phyloP scores from a whole-genome alignment of 306 rosid genomes.

The Sophora flavescens region DNA sequence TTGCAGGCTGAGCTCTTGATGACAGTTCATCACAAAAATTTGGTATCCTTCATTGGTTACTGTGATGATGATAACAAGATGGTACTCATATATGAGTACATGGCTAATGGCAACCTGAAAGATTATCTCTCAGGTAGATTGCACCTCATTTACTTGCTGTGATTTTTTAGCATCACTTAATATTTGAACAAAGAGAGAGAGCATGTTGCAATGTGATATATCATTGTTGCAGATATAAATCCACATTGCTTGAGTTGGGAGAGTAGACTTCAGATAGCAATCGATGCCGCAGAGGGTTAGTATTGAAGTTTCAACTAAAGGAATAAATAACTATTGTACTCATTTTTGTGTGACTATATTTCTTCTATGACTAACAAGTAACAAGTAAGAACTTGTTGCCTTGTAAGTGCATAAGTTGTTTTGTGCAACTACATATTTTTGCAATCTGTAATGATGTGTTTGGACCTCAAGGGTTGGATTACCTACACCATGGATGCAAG shows the following conservation, averaged over 20 bases:
- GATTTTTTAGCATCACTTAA: conserved; percentile 11
- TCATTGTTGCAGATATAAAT: conserved; percentile 57
- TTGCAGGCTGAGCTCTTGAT: conserved; percentile 73
- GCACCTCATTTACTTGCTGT: not conserved
- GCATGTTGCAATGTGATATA: conserved; percentile 31
- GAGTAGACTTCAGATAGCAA: conserved; percentile 67
- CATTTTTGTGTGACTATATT: not conserved
- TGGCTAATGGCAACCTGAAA: conserved; percentile 73
- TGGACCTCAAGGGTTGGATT: conserved; percentile 64
- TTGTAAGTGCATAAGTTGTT: not conserved
- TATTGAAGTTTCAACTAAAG: not conserved
- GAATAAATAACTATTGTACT: not conserved
- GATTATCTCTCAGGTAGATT: conserved; percentile 58
- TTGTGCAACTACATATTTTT: conserved; percentile 6
- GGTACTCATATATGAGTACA: conserved; percentile 70
- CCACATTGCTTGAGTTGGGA: conserved; percentile 63
- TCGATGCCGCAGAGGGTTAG: conserved; percentile 76
- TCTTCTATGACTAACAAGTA: not conserved
- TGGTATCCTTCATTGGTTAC: conserved; percentile 67
- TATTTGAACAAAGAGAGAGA: conserved; percentile 21
- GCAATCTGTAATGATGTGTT: conserved; percentile 26
- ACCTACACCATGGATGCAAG: conserved; percentile 79
- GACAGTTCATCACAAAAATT: conserved; percentile 69
- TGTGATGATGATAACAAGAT: conserved; percentile 62
- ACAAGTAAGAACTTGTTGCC: not conserved